Base-by-base conservation (phyloP, 140 eudicot genomes). In the Flaveria floridana region DNA sequence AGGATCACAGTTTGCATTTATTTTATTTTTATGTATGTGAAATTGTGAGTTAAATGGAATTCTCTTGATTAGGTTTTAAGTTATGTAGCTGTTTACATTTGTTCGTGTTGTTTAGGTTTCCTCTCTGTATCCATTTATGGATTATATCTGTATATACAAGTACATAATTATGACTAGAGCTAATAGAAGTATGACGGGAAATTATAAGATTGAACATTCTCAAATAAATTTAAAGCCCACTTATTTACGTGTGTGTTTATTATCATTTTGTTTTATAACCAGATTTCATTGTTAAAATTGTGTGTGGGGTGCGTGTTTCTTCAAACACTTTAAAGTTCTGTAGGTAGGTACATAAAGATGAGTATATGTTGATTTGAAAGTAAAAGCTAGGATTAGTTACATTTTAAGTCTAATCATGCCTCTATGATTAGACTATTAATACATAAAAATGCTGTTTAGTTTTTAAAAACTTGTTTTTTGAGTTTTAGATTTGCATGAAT, bases 81-180 rank as follows among this genome's bases (percentile, higher is more conserved):
- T 26, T 69, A 61, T 69, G 42, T 58, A 44, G 63, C 15, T 68
- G 53, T 69, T 61, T 68, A 28, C 61, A 56, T 76, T 57, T 77
- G 81, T 77, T 53, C 55, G 25, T 76, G 20, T 39, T 13, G 26
- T 68, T 21, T 20, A 1, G 6, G 44, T 5, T 41, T 65, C 26
- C 55, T 66, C 7, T 57, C 15, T 19, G 42, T 55, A 72, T 70
- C 7, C 15, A 20, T 72, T 26, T 30, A 19, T 66, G 16, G 51
- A 16, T 30, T 71, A 41, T 41, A 57, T 30, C 37, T 28, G 37
- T 3, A 28, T 28, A 28, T 28, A 28, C 37, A 28, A 28, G 37
- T 28, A 28, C 37, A 28, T 28, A 28, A 28, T 28, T 28, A 28
- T 28, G 37, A 28, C 37, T 28, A 3, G 37, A 28, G 37, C 37